Evolutionary conservation across 306 rosid species (phyloP), one percentile per base, ranked within the genome.

Genomic region (Oemleria cerasiformis): DNA sequence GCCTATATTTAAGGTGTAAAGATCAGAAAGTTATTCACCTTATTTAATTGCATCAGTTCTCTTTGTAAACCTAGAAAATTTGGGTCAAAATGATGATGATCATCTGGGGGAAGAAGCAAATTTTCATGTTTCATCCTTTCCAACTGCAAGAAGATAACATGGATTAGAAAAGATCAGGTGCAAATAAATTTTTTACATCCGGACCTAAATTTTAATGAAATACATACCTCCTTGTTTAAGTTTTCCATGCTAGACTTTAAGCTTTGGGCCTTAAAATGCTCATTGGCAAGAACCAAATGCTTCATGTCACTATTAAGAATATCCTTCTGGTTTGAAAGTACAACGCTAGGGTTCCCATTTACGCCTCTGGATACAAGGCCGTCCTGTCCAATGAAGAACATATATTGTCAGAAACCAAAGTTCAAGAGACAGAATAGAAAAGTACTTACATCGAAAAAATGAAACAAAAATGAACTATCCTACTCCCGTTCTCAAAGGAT

Each of bases 101-200:
- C 86, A 78, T 85, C 89, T 19, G 43, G 82, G 11, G 82, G 48
- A 62, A 80, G 79, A 78, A 85, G 81, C 64, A 79, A 72, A 79
- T 90, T 91, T 69, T 95, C 97, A 4, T 85, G 78, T 80, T 88
- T 92, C 96, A 95, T 84, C 78, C 81, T 88, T 88, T 91, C 96
- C 85, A 95, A 83, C 97, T 95, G 90, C 90, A 78, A 78, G 62
- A 59, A 77, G 73, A 77, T 60, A 42, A 71, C 60, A 82, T 40
- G 55, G 65, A 62, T 68, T 47, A 81, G 67, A 67, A 55, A 23
- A 13, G 51, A 59, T 45, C 63, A 8, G 20, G 19, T 16, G 48
- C 17, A 34, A 38, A 38, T 16, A 16, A 53, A 38, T 19, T 5
- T 41, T 21, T 4, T 40, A 53, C 7, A 17, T 69, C 53, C 15